phyloP scores from a whole-genome alignment of 1,139 yeast species.

The Pichia sp. region DNA sequence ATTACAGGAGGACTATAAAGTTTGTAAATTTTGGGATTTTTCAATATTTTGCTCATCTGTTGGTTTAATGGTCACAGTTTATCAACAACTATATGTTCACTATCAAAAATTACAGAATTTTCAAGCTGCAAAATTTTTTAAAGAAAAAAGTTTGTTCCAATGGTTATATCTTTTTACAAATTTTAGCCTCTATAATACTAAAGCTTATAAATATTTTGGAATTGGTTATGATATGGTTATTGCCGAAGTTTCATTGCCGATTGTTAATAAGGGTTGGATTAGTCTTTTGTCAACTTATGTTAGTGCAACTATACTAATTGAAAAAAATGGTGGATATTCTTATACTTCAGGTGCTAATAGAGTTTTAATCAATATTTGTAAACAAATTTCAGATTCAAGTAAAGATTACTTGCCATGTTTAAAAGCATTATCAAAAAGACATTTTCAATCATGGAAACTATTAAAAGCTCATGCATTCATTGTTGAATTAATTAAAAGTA shows the following conservation, averaged over 20 bases:
- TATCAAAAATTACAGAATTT: slow-evolving; percentile 21
- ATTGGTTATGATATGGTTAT: slow-evolving; percentile 24
- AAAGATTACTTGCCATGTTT: slow-evolving; percentile 11
- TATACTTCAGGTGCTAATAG: not conserved
- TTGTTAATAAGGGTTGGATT: slow-evolving; percentile 26
- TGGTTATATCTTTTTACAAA: slow-evolving; percentile 19
- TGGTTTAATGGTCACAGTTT: slow-evolving; percentile 22
- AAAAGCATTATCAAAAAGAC: slow-evolving; percentile 32
- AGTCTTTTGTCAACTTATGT: slow-evolving; percentile 16
- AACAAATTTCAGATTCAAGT: not conserved
- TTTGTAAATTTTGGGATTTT: slow-evolving; percentile 21
- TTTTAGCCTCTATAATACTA: slow-evolving; percentile 19
- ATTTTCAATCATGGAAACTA: slow-evolving; percentile 52
- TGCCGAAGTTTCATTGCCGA: slow-evolving; percentile 23
- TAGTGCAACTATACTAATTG: slow-evolving; percentile 29
- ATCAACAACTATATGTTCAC: slow-evolving; percentile 23
- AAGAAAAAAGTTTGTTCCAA: slow-evolving; percentile 13
- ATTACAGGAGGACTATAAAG: slow-evolving; percentile 7
- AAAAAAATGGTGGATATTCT: not conserved
- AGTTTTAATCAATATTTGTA: slow-evolving; percentile 17
- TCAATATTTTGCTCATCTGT: slow-evolving; percentile 19
- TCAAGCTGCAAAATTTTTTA: slow-evolving; percentile 19
- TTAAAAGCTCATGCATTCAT: slow-evolving; percentile 43
- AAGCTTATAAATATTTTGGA: slow-evolving; percentile 23
- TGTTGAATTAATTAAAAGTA: slow-evolving; percentile 31